phyloP scores from a whole-genome alignment of 768 basidiomycete species.

The Amanita thiersii region DNA sequence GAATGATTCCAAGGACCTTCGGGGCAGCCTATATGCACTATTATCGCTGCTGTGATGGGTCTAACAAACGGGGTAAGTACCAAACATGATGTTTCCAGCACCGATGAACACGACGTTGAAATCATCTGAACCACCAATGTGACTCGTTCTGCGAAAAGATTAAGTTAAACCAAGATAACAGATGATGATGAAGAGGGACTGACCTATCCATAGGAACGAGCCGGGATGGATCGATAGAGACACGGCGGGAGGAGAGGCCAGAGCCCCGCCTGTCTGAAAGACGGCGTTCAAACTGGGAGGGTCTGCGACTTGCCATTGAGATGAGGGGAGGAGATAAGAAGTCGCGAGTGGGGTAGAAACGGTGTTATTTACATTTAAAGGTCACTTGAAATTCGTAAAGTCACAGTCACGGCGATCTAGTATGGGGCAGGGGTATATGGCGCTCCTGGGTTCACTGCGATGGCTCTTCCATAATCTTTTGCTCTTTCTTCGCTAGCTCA shows the following conservation, averaged over 20 bases:
- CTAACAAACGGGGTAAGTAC: conserved; percentile 25
- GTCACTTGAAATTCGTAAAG: conserved; percentile 3
- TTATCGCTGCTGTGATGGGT: conserved; percentile 1
- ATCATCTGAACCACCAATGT: conserved; percentile 53
- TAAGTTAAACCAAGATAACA: conserved; percentile 10
- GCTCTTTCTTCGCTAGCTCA: conserved; percentile 31
- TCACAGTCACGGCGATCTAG: conserved; percentile 4
- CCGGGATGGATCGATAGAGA: conserved; percentile 71
- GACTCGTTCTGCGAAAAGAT: conserved; percentile 29
- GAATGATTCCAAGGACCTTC: conserved; percentile 94
- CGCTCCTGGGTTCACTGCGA: conserved; percentile 17
- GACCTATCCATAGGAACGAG: conserved; percentile 79
- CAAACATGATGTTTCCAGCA: conserved; percentile 98
- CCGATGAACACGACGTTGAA: conserved; percentile 96
- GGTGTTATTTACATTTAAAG: conserved; percentile 1
- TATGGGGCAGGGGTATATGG: too few species aligned
- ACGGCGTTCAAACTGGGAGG: conserved; percentile 25
- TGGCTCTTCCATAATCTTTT: conserved; percentile 20
- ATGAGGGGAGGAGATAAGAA: conserved; percentile 8
- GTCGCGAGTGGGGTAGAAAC: conserved; percentile 4
- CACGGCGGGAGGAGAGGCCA: conserved; percentile 49
- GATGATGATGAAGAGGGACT: conserved; percentile 12
- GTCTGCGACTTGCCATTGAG: conserved; percentile 9
- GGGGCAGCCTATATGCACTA: conserved; percentile 59
- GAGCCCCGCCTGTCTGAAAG: conserved; percentile 41